A percentile compares a stretch with the other conserved stretches of the same genome.
Conservation (phyloP, 2,329 filamentous ascomycete genomes). For the Immersiporthe knoxdaviesiana region DNA sequence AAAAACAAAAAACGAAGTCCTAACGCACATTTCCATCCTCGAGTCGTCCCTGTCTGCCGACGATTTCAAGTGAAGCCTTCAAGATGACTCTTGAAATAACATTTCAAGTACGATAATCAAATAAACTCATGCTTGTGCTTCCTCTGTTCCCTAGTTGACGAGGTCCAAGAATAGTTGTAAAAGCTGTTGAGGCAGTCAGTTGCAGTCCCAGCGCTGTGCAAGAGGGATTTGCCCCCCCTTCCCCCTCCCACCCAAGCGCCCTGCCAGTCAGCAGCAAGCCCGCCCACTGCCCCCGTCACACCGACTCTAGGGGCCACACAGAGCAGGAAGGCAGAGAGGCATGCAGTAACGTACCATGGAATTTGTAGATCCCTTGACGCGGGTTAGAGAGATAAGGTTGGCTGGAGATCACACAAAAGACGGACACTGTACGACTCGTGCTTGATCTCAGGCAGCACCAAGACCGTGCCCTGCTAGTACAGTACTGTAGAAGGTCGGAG, state of each 20-base stretch:
- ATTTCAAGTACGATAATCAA: background rate
- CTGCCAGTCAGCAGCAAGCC: background rate
- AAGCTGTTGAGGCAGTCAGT: background rate
- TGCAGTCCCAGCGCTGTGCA: background rate
- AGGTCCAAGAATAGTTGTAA: background rate
- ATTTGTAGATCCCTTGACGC: background rate
- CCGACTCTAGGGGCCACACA: background rate
- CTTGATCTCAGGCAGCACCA: background rate
- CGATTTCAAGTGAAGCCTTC: background rate
- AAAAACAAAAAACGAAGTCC: too few species aligned
- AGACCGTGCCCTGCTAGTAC: background rate
- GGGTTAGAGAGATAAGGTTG: constrained; percentile 4
- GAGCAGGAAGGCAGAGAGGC: background rate
- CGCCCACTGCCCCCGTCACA: background rate
- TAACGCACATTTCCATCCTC: background rate
- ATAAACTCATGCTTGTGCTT: background rate
- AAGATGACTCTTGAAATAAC: background rate
- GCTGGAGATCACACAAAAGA: background rate
- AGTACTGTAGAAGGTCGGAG: background rate
- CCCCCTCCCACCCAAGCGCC: too few species aligned
- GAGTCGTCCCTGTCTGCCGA: background rate
- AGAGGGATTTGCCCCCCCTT: background rate
- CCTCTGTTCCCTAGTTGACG: background rate
- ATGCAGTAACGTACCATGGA: background rate
- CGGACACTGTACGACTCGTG: constrained; percentile 2